Base-by-base conservation (phyloP, 805 yeast species). In the Candida sithepensis region DNA sequence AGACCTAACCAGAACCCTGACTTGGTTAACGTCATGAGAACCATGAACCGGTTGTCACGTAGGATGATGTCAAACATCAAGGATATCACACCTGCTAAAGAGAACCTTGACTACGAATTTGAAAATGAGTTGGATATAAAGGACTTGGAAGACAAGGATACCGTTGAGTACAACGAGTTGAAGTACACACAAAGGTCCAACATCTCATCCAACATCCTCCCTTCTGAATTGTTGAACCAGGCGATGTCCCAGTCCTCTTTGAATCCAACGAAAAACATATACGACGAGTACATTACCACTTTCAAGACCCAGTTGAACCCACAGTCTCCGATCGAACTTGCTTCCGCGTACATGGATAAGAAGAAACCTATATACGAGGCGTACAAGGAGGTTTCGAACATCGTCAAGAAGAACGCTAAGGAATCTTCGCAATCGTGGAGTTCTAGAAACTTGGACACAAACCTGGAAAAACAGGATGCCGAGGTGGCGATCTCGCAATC, bases 41-140 rank as follows among this genome's bases (percentile, higher is more conserved):
- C 96, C 52, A 90, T 92, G 94, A 92, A 92, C 67, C 78, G 90
- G 50, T 70, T 92, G 42, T 85, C 95, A 61, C 82, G 88, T 48
- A 81, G 90, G 54, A 85, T 92, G 85, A 79, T 92, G 53, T 72
- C 74, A 41, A 76, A 79, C 37, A 60, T 75, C 52, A 75, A 75
- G 40, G 73, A 70, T 44, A 74, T 71, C 48, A 67, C 70, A 46
- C 64, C 69, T 9, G 64, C 63, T 6, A 61, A 60, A 12, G 59
- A 53, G 1, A 59, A 61, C 22, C 69, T 70, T 19, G 71, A 70
- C 40, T 45, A 54, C 13, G 69, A 69, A 43, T 63, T 66, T 43
- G 72, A 68, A 48, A 71, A 73, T 22, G 85, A 79, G 47, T 53
- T 81, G 39, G 66, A 72, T 14, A 68, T 81, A 34, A 57, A 62